These are phyloP conservation scores for Thelonectria blattea DNA, from an alignment of 2,329 filamentous ascomycete species.

Conservation along the genomic window DNA sequence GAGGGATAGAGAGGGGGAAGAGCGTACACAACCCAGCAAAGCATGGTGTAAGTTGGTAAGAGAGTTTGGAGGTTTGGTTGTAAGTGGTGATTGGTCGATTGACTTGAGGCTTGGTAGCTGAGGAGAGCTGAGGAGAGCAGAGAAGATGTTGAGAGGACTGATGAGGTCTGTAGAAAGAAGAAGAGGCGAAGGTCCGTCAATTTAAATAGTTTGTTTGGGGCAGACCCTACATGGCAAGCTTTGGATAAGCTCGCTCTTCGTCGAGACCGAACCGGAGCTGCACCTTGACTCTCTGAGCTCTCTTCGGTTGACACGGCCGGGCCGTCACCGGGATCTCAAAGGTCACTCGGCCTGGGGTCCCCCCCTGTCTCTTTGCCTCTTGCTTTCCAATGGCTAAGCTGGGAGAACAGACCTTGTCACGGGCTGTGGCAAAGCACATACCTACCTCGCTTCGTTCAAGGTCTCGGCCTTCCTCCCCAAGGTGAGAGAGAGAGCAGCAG, in stretches of 20 bases:
- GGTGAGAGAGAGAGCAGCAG: too few species aligned
- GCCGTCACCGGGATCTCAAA: slow-evolving; percentile 15
- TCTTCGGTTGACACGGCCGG: slow-evolving; percentile 7
- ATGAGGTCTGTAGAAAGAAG: slow-evolving; percentile 2
- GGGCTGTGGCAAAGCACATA: background rate
- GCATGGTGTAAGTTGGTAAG: slow-evolving; percentile 11
- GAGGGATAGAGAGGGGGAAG: background rate
- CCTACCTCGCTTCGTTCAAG: background rate
- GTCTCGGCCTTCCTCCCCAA: too few species aligned
- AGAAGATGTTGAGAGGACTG: background rate
- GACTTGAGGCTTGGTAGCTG: background rate
- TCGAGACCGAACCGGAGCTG: slow-evolving; percentile 13
- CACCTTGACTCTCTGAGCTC: background rate
- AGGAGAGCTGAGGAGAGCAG: background rate
- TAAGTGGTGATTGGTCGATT: background rate
- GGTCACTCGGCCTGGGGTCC: too few species aligned
- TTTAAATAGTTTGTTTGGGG: slow-evolving; percentile 8
- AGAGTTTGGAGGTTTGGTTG: background rate
- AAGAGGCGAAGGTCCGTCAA: background rate
- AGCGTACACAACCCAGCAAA: slow-evolving; percentile 23
- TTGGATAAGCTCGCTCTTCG: background rate
- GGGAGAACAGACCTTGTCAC: background rate
- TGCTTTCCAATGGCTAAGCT: too few species aligned
- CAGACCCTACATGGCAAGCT: slow-evolving; percentile 1
- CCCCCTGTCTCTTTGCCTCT: too few species aligned